Percentiles rank a stretch among this genome's conserved stretches.
phyloP scores from a whole-genome alignment of 805 yeast species.

The Starmera dryadoides region DNA sequence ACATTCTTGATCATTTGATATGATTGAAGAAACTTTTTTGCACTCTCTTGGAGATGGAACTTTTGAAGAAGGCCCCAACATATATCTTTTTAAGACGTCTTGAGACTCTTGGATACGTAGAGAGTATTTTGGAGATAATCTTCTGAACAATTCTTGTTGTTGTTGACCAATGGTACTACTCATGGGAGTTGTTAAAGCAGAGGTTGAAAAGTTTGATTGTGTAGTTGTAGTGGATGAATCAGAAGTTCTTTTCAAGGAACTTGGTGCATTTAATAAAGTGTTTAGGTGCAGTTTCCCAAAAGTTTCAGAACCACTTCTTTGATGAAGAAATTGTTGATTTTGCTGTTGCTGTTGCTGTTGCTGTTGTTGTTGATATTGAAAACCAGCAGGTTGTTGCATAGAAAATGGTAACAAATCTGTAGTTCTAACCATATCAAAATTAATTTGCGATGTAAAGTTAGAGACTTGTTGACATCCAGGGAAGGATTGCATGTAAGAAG shows the following conservation, averaged over 20 bases:
- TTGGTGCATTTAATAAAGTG: not conserved
- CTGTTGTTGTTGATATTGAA: not conserved
- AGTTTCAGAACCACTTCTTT: not conserved
- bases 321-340: not conserved
- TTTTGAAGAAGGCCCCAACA: not conserved
- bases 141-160: not conserved
- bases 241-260: not conserved
- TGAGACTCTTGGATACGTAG: not conserved
- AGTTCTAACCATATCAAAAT: not conserved
- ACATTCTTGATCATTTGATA: conserved; percentile 3
- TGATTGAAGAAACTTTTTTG: not conserved
- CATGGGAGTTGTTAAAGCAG: not conserved
- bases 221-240: not conserved
- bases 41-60: not conserved
- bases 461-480: not conserved
- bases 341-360: not conserved
- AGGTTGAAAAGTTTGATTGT: not conserved
- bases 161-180: too few species aligned
- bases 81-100: not conserved
- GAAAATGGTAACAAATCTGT: conserved; percentile 1
- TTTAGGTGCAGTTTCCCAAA: not conserved
- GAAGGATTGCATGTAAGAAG: not conserved
- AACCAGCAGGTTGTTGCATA: not conserved
- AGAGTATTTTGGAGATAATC: not conserved
- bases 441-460: not conserved